phyloP scores from a whole-genome alignment of 176 grass and related monocot species.

The Rhynchospora pubera region DNA sequence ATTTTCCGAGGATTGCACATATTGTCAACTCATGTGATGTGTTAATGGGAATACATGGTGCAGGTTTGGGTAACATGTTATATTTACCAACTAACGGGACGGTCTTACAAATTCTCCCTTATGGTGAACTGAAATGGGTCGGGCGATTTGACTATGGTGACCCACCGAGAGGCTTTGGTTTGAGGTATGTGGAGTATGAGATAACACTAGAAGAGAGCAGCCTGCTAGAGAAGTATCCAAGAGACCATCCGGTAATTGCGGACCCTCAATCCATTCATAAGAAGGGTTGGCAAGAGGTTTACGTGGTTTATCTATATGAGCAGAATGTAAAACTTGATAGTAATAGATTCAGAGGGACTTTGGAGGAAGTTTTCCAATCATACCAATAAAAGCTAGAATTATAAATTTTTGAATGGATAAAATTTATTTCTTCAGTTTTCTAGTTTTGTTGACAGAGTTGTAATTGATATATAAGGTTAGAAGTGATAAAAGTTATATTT shows the following conservation, averaged over 20 bases:
- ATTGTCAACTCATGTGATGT: conserved; percentile 33
- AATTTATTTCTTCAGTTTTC: background rate
- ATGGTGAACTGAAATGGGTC: conserved; percentile 62
- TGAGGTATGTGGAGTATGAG: conserved; percentile 74
- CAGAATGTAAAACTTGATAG: conserved; percentile 77
- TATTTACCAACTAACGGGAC: conserved; percentile 60
- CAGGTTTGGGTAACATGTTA: conserved; percentile 67
- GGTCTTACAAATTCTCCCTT: conserved; percentile 71
- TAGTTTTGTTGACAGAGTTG: background rate
- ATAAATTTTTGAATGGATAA: background rate
- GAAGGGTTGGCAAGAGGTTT: conserved; percentile 51
- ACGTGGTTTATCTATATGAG: conserved; percentile 50
- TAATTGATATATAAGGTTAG: background rate
- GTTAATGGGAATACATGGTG: conserved; percentile 49
- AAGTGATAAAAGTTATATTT: conserved; percentile 9
- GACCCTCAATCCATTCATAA: conserved; percentile 57
- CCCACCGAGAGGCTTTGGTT: conserved; percentile 48
- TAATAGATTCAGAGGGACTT: conserved; percentile 48
- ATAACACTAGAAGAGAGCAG: conserved; percentile 66
- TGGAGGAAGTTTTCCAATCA: conserved; percentile 52
- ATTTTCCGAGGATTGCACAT: conserved; percentile 15
- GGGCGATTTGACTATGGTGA: conserved; percentile 50
- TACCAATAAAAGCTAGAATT: conserved; percentile 38
- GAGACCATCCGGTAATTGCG: conserved; percentile 53
- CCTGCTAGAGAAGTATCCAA: conserved; percentile 48